phyloP scores from a whole-genome alignment of 2,329 filamentous ascomycete genomes.

The Pseudocercospora eumusae region DNA sequence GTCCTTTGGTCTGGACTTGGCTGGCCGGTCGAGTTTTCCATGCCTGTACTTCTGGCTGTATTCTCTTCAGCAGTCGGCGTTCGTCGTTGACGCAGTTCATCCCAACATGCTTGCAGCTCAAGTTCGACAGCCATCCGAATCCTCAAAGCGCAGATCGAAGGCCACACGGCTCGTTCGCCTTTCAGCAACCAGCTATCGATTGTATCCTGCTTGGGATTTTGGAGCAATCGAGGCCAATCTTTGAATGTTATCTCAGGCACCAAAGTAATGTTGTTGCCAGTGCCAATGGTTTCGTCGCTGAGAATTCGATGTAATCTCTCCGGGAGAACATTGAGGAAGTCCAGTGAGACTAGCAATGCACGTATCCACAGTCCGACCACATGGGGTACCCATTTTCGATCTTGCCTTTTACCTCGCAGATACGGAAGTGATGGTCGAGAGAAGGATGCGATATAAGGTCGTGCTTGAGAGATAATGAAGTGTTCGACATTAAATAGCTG shows the following conservation, averaged over 20 bases:
- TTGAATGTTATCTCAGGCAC: conserved; percentile 73
- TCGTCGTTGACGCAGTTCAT: conserved; percentile 48
- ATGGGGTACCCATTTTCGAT: conserved; percentile 9
- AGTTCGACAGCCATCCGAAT: conserved; percentile 82
- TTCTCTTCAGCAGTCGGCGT: background rate
- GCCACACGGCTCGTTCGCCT: conserved; percentile 89
- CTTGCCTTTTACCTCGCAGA: conserved; percentile 17
- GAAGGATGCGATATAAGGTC: conserved; percentile 86
- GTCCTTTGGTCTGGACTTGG: background rate
- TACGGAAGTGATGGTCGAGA: conserved; percentile 38
- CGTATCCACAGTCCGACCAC: conserved; percentile 15
- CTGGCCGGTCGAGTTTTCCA: background rate
- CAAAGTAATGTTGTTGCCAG: conserved; percentile 74
- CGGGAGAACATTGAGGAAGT: conserved; percentile 73
- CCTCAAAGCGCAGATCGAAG: conserved; percentile 76
- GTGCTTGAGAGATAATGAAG: conserved; percentile 89
- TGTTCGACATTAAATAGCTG: conserved; percentile 93
- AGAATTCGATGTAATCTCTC: conserved; percentile 33
- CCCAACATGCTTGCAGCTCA: conserved; percentile 82
- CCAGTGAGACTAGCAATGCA: conserved; percentile 39
- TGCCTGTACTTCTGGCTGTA: background rate
- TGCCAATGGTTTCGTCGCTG: conserved; percentile 63
- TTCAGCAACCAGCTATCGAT: conserved; percentile 82
- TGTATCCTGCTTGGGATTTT: conserved; percentile 73
- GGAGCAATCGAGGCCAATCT: conserved; percentile 78